Evolutionary conservation across 768 basidiomycete genomes (phyloP).

Genomic region (Suillus weaverae): DNA sequence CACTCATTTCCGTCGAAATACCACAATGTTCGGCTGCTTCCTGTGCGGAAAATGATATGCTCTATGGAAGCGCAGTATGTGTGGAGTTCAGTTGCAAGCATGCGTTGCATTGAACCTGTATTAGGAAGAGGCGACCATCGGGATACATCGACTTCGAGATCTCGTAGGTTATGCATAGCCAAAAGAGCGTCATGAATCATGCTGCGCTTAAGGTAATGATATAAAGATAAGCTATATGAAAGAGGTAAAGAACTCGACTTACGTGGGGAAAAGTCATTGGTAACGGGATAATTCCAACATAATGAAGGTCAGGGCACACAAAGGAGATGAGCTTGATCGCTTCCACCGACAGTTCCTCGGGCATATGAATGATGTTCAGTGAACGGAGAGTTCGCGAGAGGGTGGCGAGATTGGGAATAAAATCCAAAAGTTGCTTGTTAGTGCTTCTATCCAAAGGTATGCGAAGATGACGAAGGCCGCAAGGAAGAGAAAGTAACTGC

Average conservation of each 20-base stretch:
- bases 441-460: conserved; percentile 41
- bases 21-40: conserved; percentile 30
- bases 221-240: conserved; percentile 7
- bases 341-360: conserved; percentile 32
- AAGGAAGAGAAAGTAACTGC: conserved; percentile 36
- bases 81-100: conserved; percentile 39
- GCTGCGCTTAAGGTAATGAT: conserved; percentile 22
- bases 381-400: conserved; percentile 35
- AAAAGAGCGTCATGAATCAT: conserved; percentile 38
- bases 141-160: conserved; percentile 39
- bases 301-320: conserved; percentile 34
- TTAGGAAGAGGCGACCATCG: conserved; percentile 34
- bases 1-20: conserved; percentile 37
- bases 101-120: conserved; percentile 32
- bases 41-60: conserved; percentile 36
- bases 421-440: conserved; percentile 27
- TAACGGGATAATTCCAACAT: conserved; percentile 41
- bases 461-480: conserved; percentile 47
- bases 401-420: conserved; percentile 33
- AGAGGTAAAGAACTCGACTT: conserved; percentile 19
- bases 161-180: conserved; percentile 33
- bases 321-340: conserved; percentile 33
- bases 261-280: conserved; percentile 36
- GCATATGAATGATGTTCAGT: conserved; percentile 36
- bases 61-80: conserved; percentile 38